These are phyloP conservation scores for Xylaria flabelliformis DNA, from an alignment of 495 filamentous ascomycete species.

Conservation along the genomic window DNA sequence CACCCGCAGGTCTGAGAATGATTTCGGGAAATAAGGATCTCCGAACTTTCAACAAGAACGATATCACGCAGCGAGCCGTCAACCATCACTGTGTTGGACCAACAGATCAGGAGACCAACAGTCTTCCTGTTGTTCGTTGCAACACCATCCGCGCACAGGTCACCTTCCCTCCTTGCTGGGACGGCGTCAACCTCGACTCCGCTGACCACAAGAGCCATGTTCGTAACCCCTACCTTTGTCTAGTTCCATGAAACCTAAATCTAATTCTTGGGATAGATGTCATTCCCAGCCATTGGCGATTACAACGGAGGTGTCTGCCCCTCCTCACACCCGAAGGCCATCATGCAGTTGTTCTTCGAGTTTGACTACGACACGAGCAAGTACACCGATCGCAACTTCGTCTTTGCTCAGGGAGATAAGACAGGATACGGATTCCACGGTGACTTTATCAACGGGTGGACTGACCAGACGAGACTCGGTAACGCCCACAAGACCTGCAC, in stretches of 20 bases:
- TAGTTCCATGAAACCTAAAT: neutral
- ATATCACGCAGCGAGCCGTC: slow-evolving; percentile 28
- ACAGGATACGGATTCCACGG: slow-evolving; percentile 76
- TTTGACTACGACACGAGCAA: slow-evolving; percentile 64
- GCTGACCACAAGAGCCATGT: slow-evolving; percentile 65
- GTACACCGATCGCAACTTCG: slow-evolving; percentile 60
- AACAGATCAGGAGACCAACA: slow-evolving; percentile 21
- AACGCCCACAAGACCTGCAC: slow-evolving; percentile 50
- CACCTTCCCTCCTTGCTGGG: slow-evolving; percentile 76
- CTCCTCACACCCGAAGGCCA: slow-evolving; percentile 60
- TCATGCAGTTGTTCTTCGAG: slow-evolving; percentile 70
- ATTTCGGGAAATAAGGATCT: slow-evolving; percentile 25
- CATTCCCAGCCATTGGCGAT: slow-evolving; percentile 35
- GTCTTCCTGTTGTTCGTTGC: slow-evolving; percentile 28
- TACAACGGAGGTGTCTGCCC: slow-evolving; percentile 68
- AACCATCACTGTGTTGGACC: slow-evolving; percentile 23
- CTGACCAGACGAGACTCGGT: slow-evolving; percentile 54
- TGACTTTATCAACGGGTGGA: slow-evolving; percentile 80
- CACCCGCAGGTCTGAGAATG: slow-evolving; percentile 25
- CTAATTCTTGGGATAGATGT: slow-evolving; percentile 23
- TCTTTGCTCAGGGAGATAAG: slow-evolving; percentile 71
- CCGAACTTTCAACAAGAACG: slow-evolving; percentile 22
- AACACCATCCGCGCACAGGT: slow-evolving; percentile 55
- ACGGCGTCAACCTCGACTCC: slow-evolving; percentile 65
- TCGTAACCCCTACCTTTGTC: slow-evolving; percentile 62